phyloP scores from a whole-genome alignment of 768 basidiomycete genomes.

The Mycena kentingensis region DNA sequence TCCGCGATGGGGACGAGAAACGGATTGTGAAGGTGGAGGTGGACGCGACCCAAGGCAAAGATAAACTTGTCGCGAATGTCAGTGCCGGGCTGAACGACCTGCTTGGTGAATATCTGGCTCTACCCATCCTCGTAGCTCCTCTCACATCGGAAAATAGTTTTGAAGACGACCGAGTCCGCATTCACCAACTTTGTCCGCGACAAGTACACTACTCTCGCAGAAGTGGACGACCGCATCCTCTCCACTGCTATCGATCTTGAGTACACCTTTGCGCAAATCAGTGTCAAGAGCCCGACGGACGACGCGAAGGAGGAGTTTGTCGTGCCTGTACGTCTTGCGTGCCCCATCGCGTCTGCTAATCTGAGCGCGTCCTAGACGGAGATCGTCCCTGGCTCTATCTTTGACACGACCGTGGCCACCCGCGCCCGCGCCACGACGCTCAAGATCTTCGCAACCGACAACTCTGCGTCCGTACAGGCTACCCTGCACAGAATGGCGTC shows the following conservation, averaged over 20 bases:
- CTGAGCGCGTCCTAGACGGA: not conserved
- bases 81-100: constrained; percentile 77
- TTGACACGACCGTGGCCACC: constrained; percentile 59
- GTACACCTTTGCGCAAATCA: constrained; percentile 61
- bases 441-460: constrained; percentile 81
- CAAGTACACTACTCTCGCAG: constrained; percentile 83
- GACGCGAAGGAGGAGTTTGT: constrained; percentile 54
- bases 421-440: constrained; percentile 67
- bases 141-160: constrained; percentile 51
- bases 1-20: constrained; percentile 91
- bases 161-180: constrained; percentile 87
- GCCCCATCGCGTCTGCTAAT: not conserved
- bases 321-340: constrained; percentile 32
- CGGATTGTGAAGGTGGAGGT: constrained; percentile 63
- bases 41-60: constrained; percentile 66
- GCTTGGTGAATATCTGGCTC: constrained; percentile 55
- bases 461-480: constrained; percentile 94
- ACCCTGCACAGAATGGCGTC: constrained; percentile 90
- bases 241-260: constrained; percentile 81
- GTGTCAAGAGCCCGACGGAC: constrained; percentile 51
- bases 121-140: not conserved
- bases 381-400: constrained; percentile 45
- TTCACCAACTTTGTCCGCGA: constrained; percentile 83
- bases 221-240: constrained; percentile 88
- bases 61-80: constrained; percentile 61